A percentile compares a stretch with the other conserved stretches of the same genome.
Evolutionary conservation across 306 rosid species (phyloP).

Genomic region (Macrotyloma uniflorum): DNA sequence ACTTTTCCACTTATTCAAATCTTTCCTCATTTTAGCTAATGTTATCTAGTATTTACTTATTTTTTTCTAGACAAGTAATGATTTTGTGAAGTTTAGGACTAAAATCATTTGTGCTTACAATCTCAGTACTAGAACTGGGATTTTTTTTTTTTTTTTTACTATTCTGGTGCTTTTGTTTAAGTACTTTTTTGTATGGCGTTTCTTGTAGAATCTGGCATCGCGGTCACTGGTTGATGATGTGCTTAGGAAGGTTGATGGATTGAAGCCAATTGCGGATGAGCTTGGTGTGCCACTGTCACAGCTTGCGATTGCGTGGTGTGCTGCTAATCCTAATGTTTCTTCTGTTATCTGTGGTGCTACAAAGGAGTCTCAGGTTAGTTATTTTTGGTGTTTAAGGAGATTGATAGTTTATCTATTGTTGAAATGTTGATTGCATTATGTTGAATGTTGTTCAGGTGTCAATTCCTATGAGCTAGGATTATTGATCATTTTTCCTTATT

Average conservation of each 20-base stretch:
- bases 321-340: slow-evolving; percentile 93
- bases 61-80: not conserved
- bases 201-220: slow-evolving; percentile 79
- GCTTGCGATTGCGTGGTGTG: slow-evolving; percentile 97
- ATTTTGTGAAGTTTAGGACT: not conserved
- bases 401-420: not conserved
- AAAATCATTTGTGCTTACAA: not conserved
- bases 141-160: not conserved
- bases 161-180: not conserved
- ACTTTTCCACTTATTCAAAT: not conserved
- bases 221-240: slow-evolving; percentile 86
- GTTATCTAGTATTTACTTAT: not conserved
- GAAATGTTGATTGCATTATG: not conserved
- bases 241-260: slow-evolving; percentile 79
- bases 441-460: too few species aligned
- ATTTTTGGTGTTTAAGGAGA: not conserved
- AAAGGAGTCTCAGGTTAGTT: slow-evolving; percentile 95
- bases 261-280: slow-evolving; percentile 97
- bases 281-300: slow-evolving; percentile 86
- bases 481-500: not conserved
- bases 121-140: not conserved
- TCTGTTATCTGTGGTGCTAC: slow-evolving; percentile 97
- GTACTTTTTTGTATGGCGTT: slow-evolving; percentile 15
- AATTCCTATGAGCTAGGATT: not conserved
- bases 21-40: not conserved